A percentile compares a stretch with the other conserved stretches of the same genome.
Conservation (phyloP, 768 basidiomycete genomes). For the Grammothele lineata region DNA sequence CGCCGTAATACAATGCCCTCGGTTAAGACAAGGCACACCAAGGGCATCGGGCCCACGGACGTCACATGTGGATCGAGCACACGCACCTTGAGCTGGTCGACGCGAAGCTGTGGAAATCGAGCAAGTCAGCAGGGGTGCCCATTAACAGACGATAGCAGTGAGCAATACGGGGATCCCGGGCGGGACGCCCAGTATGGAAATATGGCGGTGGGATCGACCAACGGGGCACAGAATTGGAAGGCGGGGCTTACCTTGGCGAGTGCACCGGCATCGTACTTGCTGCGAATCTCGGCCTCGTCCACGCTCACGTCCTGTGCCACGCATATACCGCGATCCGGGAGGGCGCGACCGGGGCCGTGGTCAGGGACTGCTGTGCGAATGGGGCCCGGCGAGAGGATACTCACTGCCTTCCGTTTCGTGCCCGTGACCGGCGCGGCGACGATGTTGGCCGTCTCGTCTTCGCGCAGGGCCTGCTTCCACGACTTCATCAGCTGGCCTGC, state of each 20-base stretch:
- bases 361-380: slow-evolving; percentile 6
- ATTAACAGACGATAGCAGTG: neutral
- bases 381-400: slow-evolving; percentile 24
- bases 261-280: slow-evolving; percentile 52
- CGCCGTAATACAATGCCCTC: neutral
- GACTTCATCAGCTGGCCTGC: slow-evolving; percentile 62
- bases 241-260: slow-evolving; percentile 57
- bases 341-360: neutral
- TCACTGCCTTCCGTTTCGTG: slow-evolving; percentile 70
- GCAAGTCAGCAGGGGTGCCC: slow-evolving; percentile 10
- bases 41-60: neutral
- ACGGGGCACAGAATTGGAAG: slow-evolving; percentile 3
- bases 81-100: slow-evolving; percentile 74
- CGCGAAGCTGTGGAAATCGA: slow-evolving; percentile 49
- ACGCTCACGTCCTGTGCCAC: slow-evolving; percentile 51
- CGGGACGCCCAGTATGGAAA: neutral
- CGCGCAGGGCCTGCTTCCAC: slow-evolving; percentile 63
- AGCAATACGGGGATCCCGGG: slow-evolving; percentile 3
- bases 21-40: too few species aligned
- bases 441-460: slow-evolving; percentile 60
- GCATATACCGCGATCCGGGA: slow-evolving; percentile 2
- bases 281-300: slow-evolving; percentile 71
- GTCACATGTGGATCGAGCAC: slow-evolving; percentile 8
- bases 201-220: neutral
- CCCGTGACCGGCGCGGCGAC: slow-evolving; percentile 40